Percentiles rank a stretch among this genome's conserved stretches.
These are phyloP conservation scores for Lachnellula subtilissima DNA, from an alignment of 2,329 filamentous ascomycete genomes.

Conservation along the genomic window DNA sequence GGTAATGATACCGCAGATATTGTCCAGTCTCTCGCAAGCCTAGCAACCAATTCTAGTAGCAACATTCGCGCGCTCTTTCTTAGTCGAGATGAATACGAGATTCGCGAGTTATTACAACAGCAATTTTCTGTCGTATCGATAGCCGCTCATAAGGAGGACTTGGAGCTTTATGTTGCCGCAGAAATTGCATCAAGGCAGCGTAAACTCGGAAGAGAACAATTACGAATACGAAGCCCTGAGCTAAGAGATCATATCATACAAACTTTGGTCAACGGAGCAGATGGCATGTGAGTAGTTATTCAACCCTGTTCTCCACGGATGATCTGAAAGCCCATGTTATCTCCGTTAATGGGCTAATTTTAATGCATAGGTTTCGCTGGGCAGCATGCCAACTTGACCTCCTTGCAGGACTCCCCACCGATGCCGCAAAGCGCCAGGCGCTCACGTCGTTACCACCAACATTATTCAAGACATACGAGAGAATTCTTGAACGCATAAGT, in stretches of 20 bases:
- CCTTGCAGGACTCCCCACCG: constrained; percentile 11
- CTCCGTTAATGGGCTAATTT: too few species aligned
- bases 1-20: neutral
- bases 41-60: neutral
- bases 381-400: constrained; percentile 11
- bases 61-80: neutral
- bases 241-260: constrained; percentile 6
- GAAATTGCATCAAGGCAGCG: constrained; percentile 2
- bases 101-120: neutral
- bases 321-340: too few species aligned
- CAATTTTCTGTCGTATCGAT: neutral
- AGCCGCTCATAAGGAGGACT: constrained; percentile 3
- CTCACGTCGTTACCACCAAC: constrained; percentile 1
- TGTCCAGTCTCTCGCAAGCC: neutral
- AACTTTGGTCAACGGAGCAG: neutral
- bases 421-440: constrained; percentile 8
- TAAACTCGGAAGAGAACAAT: neutral
- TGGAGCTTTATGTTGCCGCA: constrained; percentile 9
- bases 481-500: constrained; percentile 15
- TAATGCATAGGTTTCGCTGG: neutral
- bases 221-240: neutral
- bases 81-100: neutral
- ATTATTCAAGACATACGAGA: constrained; percentile 4
- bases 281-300: constrained; percentile 1
- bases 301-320: too few species aligned